phyloP scores from a whole-genome alignment of 2,329 filamentous ascomycete species.

The Dactylellina sp. region DNA sequence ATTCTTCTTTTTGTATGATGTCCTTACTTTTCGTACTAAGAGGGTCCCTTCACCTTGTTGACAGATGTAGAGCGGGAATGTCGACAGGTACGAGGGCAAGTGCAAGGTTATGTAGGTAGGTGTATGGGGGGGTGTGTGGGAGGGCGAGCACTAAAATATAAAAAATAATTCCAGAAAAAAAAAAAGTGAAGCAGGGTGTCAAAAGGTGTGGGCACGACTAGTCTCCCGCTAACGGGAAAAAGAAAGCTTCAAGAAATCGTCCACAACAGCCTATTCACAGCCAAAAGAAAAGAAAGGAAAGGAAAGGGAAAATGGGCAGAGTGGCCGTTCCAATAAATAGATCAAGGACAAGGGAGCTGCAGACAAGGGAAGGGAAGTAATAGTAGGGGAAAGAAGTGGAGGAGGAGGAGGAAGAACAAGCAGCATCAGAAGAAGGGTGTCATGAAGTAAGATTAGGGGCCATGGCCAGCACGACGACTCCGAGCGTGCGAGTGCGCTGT shows the following conservation, averaged over 20 bases:
- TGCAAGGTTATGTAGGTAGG: conserved; percentile 48
- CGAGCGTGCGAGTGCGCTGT: no score
- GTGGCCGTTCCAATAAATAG: conserved; percentile 50
- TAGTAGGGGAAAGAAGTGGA: conserved; percentile 20
- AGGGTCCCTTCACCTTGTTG: conserved; percentile 56
- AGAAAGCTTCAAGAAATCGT: conserved; percentile 5
- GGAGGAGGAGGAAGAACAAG: no score
- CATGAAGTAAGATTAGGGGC: conserved; percentile 54
- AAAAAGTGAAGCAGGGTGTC: conserved; percentile 54
- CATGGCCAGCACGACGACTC: conserved; percentile 32
- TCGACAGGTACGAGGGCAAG: conserved; percentile 57
- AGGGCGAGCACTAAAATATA: conserved; percentile 52
- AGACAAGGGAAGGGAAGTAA: conserved; percentile 4
- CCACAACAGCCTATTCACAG: conserved; percentile 55
- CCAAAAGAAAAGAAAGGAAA: conserved; percentile 36
- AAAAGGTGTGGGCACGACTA: conserved; percentile 51
- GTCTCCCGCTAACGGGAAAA: conserved; percentile 50
- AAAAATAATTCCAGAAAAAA: conserved; percentile 57
- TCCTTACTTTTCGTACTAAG: conserved; percentile 40
- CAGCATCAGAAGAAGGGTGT: no score
- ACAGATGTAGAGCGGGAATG: conserved; percentile 56
- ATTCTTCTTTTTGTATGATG: conserved; percentile 19
- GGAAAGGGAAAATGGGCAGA: conserved; percentile 41
- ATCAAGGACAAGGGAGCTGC: conserved; percentile 12
- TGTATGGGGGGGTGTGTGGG: conserved; percentile 50